phyloP scores from a whole-genome alignment of 352 stramenopile genomes.

The Phytophthora cryptogea region DNA sequence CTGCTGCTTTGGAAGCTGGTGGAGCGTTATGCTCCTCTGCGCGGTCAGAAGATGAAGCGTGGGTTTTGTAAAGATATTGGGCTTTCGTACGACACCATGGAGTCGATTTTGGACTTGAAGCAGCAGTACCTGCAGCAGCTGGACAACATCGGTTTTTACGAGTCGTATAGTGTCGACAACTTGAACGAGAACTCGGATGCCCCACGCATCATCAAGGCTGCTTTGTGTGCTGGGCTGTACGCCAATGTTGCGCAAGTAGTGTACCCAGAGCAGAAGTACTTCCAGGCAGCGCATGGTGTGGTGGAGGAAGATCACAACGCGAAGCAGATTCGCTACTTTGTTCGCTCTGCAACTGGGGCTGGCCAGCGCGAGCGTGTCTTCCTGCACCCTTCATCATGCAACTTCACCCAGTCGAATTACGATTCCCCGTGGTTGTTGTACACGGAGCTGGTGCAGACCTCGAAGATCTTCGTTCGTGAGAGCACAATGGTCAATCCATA shows the following conservation, averaged over 20 bases:
- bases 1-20: slow-evolving; percentile 82
- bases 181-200: slow-evolving; percentile 68
- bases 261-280: slow-evolving; percentile 94
- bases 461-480: slow-evolving; percentile 97
- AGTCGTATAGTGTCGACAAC: slow-evolving; percentile 34
- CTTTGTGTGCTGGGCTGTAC: slow-evolving; percentile 82
- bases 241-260: slow-evolving; percentile 85
- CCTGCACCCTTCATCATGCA: slow-evolving; percentile 95
- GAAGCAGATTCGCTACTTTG: slow-evolving; percentile 95
- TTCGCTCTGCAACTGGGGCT: slow-evolving; percentile 40
- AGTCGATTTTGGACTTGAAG: slow-evolving; percentile 92
- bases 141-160: slow-evolving; percentile 81
- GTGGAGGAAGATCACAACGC: slow-evolving; percentile 92
- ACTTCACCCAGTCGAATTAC: slow-evolving; percentile 91
- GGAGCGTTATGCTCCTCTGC: slow-evolving; percentile 58
- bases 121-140: slow-evolving; percentile 87
- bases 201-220: slow-evolving; percentile 92
- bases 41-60: slow-evolving; percentile 58
- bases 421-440: slow-evolving; percentile 97
- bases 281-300: slow-evolving; percentile 91
- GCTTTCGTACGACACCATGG: slow-evolving; percentile 88
- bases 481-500: slow-evolving; percentile 97
- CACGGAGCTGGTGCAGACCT: slow-evolving; percentile 95
- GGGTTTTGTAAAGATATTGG: slow-evolving; percentile 72
- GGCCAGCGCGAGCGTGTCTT: slow-evolving; percentile 91